These are phyloP conservation scores for Corylus heterophylla DNA, from an alignment of 306 rosid genomes.

Conservation along the genomic window DNA sequence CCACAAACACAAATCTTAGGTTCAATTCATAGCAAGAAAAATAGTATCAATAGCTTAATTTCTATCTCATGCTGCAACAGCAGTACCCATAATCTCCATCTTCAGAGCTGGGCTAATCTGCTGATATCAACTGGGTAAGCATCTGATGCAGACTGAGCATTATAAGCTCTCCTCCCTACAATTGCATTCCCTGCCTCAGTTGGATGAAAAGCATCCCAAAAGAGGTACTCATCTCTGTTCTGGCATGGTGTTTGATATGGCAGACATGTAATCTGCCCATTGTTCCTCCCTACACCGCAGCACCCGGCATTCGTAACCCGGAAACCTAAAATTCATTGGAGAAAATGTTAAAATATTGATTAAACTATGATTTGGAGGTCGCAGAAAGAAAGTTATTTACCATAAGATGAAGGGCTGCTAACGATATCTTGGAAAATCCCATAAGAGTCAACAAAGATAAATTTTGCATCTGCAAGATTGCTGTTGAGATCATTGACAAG, in stretches of 20 bases:
- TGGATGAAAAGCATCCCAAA: conserved; percentile 99
- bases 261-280: conserved; percentile 84
- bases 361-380: too few relatives aligned
- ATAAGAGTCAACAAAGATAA: conserved; percentile 67
- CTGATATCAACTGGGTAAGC: conserved; percentile 85
- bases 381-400: conserved; percentile 28
- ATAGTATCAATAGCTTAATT: neutral
- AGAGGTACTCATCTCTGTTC: conserved; percentile 59
- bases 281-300: conserved; percentile 95
- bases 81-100: conserved; percentile 4
- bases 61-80: conserved; percentile 8
- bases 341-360: neutral
- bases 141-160: conserved; percentile 70
- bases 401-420: conserved; percentile 65
- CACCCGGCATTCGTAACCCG: conserved; percentile 70
- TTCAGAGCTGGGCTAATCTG: conserved; percentile 61
- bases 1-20: neutral
- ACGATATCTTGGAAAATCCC: conserved; percentile 74
- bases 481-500: conserved; percentile 70
- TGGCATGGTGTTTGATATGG: conserved; percentile 77
- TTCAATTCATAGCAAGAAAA: neutral
- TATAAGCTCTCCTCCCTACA: conserved; percentile 66
- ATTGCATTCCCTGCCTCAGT: conserved; percentile 67
- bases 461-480: conserved; percentile 54
- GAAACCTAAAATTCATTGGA: conserved; percentile 52